phyloP scores from a whole-genome alignment of 2,329 filamentous ascomycete species.

The Cercospora sojina region DNA sequence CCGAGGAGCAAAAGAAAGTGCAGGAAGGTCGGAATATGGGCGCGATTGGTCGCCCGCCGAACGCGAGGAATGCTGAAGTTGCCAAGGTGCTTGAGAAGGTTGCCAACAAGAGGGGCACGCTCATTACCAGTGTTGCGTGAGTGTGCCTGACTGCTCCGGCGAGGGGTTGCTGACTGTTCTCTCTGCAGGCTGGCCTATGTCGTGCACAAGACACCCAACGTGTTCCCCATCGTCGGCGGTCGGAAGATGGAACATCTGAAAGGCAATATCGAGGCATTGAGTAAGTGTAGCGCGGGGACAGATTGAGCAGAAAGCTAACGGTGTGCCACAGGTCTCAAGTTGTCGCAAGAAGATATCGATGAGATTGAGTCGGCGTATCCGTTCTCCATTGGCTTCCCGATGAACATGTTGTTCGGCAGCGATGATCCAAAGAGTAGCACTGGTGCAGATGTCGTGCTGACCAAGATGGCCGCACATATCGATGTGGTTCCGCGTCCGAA shows the following conservation, averaged over 20 bases:
- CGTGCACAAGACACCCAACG: constrained; percentile 62
- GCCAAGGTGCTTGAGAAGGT: constrained; percentile 61
- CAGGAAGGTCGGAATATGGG: constrained; percentile 16
- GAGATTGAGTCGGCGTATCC: constrained; percentile 62
- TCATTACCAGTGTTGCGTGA: constrained; percentile 39
- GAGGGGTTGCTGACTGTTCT: not conserved
- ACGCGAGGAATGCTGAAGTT: constrained; percentile 35
- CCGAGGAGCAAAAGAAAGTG: constrained; percentile 33
- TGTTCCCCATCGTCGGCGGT: constrained; percentile 71
- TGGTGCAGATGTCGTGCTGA: constrained; percentile 37
- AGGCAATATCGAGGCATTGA: constrained; percentile 67
- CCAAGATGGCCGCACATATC: constrained; percentile 21
- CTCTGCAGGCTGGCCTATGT: constrained; percentile 61
- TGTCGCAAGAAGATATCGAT: constrained; percentile 62
- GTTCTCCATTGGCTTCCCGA: constrained; percentile 68
- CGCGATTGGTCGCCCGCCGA: not conserved
- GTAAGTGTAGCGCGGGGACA: constrained; percentile 25
- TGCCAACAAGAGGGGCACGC: constrained; percentile 53
- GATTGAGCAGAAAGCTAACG: not conserved
- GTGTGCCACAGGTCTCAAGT: constrained; percentile 42
- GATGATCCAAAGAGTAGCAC: constrained; percentile 17
- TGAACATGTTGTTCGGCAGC: constrained; percentile 54
- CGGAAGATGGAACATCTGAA: constrained; percentile 68
- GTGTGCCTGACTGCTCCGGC: not conserved
- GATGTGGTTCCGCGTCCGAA: constrained; percentile 18